Percentiles rank a stretch among this genome's conserved stretches.
Evolutionary conservation across 306 rosid species (phyloP).

Genomic region (Fagus sylvatica): DNA sequence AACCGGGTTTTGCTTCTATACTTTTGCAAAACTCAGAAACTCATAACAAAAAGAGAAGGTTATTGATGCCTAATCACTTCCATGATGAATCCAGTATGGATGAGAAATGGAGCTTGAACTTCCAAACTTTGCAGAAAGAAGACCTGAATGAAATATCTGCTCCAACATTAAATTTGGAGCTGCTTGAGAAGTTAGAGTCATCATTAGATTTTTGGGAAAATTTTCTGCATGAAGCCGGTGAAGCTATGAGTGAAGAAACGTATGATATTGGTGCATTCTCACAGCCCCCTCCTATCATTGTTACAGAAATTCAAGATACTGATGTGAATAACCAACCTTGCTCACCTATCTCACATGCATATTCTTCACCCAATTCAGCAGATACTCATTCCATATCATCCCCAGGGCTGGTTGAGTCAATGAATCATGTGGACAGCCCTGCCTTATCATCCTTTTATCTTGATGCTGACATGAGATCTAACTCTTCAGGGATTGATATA

Average conservation of each 20-base stretch:
- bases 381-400: constrained; percentile 18
- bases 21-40: constrained; percentile 33
- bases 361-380: constrained; percentile 25
- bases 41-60: constrained; percentile 36
- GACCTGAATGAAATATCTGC: constrained; percentile 19
- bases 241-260: constrained; percentile 15
- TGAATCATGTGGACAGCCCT: constrained; percentile 17
- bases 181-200: constrained; percentile 32
- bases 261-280: constrained; percentile 12
- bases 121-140: neutral
- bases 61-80: constrained; percentile 24
- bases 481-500: constrained; percentile 31
- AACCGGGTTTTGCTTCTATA: constrained; percentile 25
- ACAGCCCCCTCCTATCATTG: constrained; percentile 20
- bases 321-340: constrained; percentile 9
- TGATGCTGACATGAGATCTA: constrained; percentile 7
- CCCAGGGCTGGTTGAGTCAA: constrained; percentile 20
- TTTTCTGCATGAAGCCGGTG: constrained; percentile 16
- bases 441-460: constrained; percentile 15
- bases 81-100: constrained; percentile 17
- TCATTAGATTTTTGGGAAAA: constrained; percentile 32
- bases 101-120: constrained; percentile 7
- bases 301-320: constrained; percentile 24
- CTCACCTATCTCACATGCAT: constrained; percentile 25
- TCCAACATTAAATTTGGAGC: constrained; percentile 13